Evolutionary conservation across 2,329 filamentous ascomycete species (phyloP).

Genomic region (Biscogniauxia marginata): DNA sequence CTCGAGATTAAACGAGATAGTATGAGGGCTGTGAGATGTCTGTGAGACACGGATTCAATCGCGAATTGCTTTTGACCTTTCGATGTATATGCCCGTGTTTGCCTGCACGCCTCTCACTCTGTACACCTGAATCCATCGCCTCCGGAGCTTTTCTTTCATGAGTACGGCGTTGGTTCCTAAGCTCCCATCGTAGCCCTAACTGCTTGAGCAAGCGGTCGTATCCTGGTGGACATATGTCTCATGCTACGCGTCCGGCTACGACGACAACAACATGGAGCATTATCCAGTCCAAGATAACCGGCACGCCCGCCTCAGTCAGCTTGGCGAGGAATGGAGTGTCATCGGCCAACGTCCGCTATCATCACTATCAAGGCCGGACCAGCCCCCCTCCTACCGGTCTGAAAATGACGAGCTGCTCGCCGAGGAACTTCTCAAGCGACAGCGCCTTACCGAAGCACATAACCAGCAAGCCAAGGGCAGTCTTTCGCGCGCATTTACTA

Average conservation of each 20-base stretch:
- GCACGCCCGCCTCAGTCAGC: conserved; percentile 47
- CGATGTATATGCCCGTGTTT: too few relatives aligned
- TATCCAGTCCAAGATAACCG: conserved; percentile 35
- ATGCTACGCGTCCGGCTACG: conserved; percentile 15
- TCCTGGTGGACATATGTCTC: not conserved
- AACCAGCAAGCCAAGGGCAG: conserved; percentile 38
- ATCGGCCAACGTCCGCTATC: conserved; percentile 37
- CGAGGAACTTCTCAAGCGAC: conserved; percentile 53
- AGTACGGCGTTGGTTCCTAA: not conserved
- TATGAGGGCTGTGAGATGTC: not conserved
- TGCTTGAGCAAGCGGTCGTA: not conserved
- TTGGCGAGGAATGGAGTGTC: conserved; percentile 52
- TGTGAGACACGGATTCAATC: not conserved
- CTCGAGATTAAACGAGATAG: not conserved
- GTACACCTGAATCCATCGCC: not conserved
- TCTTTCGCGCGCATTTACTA: conserved; percentile 44
- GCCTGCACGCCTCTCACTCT: not conserved
- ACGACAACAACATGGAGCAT: conserved; percentile 24
- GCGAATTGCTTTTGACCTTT: not conserved
- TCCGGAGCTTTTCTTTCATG: not conserved
- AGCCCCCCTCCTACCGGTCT: conserved; percentile 43
- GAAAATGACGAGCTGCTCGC: conserved; percentile 50
- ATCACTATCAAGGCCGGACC: conserved; percentile 42
- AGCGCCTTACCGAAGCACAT: conserved; percentile 35
- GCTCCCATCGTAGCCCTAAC: not conserved